Base-by-base conservation (phyloP, 2,329 filamentous ascomycete species). In the Trichoderma koningiopsis region DNA sequence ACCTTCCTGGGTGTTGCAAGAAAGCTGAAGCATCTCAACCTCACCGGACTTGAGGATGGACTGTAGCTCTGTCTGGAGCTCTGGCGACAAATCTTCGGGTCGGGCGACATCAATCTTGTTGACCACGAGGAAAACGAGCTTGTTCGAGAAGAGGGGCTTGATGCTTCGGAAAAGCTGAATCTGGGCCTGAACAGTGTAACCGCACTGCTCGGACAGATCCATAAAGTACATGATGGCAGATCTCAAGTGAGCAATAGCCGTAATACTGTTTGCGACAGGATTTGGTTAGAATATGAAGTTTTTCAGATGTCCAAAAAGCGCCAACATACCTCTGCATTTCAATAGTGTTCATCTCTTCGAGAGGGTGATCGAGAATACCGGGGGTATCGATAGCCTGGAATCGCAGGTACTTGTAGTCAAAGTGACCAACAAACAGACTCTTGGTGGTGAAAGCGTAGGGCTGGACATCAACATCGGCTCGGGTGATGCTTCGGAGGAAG, bases 291-390 rank as follows among this genome's bases (percentile, higher is more conserved):
- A 58, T 47, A 16, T 27, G 1, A 53, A 72, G 52, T 33, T 52
- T n/a, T 10, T 2, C n/a, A 22, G 4, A 27, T 5, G 29, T 11
- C 24, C 10, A 4, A 6, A 31, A 10, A 31, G 24, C 33, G 31
- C 4, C 35, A n/a, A n/a, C 37, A 65, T 68, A 76, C 74, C 74
- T 81, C 85, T 98, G 96, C 93, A 98, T 98, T 83, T 99, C 96
- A 78, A 99, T 99, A 4, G 96, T 98, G 83, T 97, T 97, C 96
- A 98, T 99, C 84, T 98, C 96, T 82, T 98, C 96, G 10, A 99
- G 88, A 43, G 95, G 94, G 80, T 99, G 96, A 76, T 99, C 96
- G 71, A 99, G 84, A 74, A 99, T 97, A 85, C 96, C 96, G n/a
- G 95, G 95, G 13, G 96, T 99, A 82, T 99, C 96, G 75, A 99